These are phyloP conservation scores for Colletotrichum liaoningense DNA, from an alignment of 2,329 filamentous ascomycete species.

Conservation along the genomic window DNA sequence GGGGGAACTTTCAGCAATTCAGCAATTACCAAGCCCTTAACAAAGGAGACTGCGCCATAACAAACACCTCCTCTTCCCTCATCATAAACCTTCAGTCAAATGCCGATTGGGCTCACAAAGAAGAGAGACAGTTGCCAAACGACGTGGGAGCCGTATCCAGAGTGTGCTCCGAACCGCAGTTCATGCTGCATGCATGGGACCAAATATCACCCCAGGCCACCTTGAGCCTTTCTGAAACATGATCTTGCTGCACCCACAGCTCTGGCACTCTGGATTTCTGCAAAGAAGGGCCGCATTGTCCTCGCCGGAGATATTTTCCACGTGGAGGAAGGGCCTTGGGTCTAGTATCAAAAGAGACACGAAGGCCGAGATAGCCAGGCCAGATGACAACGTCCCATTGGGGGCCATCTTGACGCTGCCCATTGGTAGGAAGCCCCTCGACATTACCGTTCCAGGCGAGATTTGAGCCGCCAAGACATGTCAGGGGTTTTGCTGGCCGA, in stretches of 20 bases:
- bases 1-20: neutral
- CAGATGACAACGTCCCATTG: neutral
- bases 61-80: neutral
- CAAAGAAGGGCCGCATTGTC: neutral
- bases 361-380: slow-evolving; percentile 17
- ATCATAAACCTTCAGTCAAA: neutral
- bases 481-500: neutral
- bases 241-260: neutral
- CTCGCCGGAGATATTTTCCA: slow-evolving; percentile 15
- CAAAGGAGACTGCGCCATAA: neutral
- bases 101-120: neutral
- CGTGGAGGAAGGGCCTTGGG: slow-evolving; percentile 17
- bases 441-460: neutral
- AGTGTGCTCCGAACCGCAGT: slow-evolving; percentile 1
- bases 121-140: neutral
- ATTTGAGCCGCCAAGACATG: slow-evolving; percentile 5
- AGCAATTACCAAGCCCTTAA: neutral
- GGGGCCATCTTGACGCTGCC: neutral
- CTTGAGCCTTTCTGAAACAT: slow-evolving; percentile 18
- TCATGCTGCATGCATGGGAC: slow-evolving; percentile 15
- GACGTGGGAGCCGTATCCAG: neutral
- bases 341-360: slow-evolving; percentile 21
- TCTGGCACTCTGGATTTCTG: neutral
- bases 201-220: neutral
- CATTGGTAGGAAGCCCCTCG: neutral